These are phyloP conservation scores for Sapria himalayana DNA, from an alignment of 345 rosid species.

Conservation along the genomic window DNA sequence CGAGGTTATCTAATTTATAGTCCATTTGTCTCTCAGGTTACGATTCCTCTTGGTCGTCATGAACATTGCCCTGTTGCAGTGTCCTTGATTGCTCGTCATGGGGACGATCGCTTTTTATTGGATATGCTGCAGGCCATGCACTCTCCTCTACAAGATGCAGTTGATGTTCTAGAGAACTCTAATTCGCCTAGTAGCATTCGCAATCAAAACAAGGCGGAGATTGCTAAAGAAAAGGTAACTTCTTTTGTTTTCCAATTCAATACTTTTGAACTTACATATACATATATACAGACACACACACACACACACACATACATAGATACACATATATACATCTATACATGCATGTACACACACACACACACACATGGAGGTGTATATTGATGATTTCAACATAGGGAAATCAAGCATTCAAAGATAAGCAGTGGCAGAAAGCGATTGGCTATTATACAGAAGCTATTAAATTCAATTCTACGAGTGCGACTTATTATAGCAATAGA, in stretches of 20 bases:
- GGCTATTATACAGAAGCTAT: slow-evolving; percentile 75
- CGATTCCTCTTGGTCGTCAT: slow-evolving; percentile 50
- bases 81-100: slow-evolving; percentile 62
- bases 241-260: slow-evolving; percentile 2
- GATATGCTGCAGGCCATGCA: slow-evolving; percentile 57
- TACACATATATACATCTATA: too few relatives aligned
- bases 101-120: slow-evolving; percentile 74
- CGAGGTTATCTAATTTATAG: neutral
- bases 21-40: slow-evolving; percentile 27
- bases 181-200: slow-evolving; percentile 20
- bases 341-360: too few relatives aligned
- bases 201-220: slow-evolving; percentile 49
- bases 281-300: too few relatives aligned
- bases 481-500: slow-evolving; percentile 86
- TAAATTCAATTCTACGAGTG: slow-evolving; percentile 50
- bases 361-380: too few relatives aligned
- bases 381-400: slow-evolving; percentile 52
- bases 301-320: too few relatives aligned
- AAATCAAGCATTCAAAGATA: slow-evolving; percentile 82
- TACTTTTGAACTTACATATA: too few relatives aligned
- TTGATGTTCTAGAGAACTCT: slow-evolving; percentile 22
- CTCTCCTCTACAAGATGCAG: slow-evolving; percentile 48
- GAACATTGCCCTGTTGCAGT: slow-evolving; percentile 63
- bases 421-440: slow-evolving; percentile 69
- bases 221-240: slow-evolving; percentile 76